Conservation (phyloP, 1,139 yeast genomes). For the Yamadazyma kanchanaburiensis region DNA sequence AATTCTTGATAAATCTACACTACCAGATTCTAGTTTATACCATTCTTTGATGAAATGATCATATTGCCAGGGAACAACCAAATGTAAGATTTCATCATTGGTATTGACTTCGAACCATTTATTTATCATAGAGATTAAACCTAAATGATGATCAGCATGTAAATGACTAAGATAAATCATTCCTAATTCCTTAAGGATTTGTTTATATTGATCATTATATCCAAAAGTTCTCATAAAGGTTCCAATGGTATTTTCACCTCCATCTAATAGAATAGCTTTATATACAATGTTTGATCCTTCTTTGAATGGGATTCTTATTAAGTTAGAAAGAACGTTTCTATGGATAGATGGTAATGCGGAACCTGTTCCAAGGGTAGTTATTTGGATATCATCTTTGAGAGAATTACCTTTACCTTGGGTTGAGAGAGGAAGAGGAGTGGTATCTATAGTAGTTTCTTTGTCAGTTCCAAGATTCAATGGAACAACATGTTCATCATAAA, state of each 20-base stretch:
- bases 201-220: slow-evolving; percentile 32
- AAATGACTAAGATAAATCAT: slow-evolving; percentile 79
- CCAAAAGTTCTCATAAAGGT: slow-evolving; percentile 64
- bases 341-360: slow-evolving; percentile 84
- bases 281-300: slow-evolving; percentile 20
- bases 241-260: slow-evolving; percentile 91
- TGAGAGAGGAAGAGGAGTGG: slow-evolving; percentile 19
- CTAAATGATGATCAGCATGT: slow-evolving; percentile 97
- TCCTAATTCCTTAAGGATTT: slow-evolving; percentile 51
- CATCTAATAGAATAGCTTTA: slow-evolving; percentile 66
- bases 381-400: slow-evolving; percentile 58
- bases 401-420: slow-evolving; percentile 9
- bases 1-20: slow-evolving; percentile 40
- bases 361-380: slow-evolving; percentile 88
- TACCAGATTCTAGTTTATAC: slow-evolving; percentile 50
- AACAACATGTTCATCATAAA: slow-evolving; percentile 41
- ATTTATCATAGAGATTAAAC: slow-evolving; percentile 64
- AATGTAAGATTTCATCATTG: slow-evolving; percentile 37
- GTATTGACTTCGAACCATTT: slow-evolving; percentile 56
- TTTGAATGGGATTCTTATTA: slow-evolving; percentile 63
- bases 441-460: slow-evolving; percentile 18
- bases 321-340: slow-evolving; percentile 79
- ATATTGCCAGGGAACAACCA: slow-evolving; percentile 78
- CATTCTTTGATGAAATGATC: slow-evolving; percentile 69
- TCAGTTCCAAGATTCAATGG: slow-evolving; percentile 19